Evolutionary conservation across 352 stramenopile genomes (phyloP).

Genomic region (Phytophthora fragariae): DNA sequence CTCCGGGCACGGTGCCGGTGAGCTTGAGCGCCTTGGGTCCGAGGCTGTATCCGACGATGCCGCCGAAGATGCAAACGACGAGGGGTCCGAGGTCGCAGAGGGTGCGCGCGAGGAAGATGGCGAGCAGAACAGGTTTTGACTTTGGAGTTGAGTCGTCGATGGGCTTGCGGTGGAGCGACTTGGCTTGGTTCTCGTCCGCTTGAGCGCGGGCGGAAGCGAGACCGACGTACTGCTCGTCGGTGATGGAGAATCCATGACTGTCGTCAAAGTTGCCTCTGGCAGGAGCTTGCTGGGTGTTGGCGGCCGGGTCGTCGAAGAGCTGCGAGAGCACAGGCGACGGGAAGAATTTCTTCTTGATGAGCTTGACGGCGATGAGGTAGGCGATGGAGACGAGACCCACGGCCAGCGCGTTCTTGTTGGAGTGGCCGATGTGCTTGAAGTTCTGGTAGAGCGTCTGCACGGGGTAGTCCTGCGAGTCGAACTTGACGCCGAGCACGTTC

Average conservation of each 20-base stretch:
- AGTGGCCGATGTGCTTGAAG: slow-evolving; percentile 55
- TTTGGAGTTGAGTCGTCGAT: slow-evolving; percentile 16
- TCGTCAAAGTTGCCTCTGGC: slow-evolving; percentile 1
- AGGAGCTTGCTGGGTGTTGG: not conserved
- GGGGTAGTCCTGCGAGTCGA: slow-evolving; percentile 50
- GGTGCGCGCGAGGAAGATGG: slow-evolving; percentile 49
- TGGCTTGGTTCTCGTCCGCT: slow-evolving; percentile 11
- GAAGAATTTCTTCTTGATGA: slow-evolving; percentile 37
- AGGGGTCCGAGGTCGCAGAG: slow-evolving; percentile 71
- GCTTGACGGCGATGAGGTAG: slow-evolving; percentile 27
- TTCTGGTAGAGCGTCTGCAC: slow-evolving; percentile 63
- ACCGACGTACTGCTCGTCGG: slow-evolving; percentile 47
- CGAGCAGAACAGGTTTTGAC: slow-evolving; percentile 9
- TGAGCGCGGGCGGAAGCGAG: slow-evolving; percentile 10
- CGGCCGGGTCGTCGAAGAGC: slow-evolving; percentile 18
- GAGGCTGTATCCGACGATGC: slow-evolving; percentile 53
- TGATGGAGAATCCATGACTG: slow-evolving; percentile 50
- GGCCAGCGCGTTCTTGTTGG: slow-evolving; percentile 73
- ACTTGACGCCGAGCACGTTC: slow-evolving; percentile 75
- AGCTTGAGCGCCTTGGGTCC: slow-evolving; percentile 71
- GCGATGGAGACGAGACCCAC: slow-evolving; percentile 45
- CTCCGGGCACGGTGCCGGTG: slow-evolving; percentile 70
- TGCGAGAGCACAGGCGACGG: slow-evolving; percentile 17
- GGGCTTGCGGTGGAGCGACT: slow-evolving; percentile 19
- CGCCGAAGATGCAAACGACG: slow-evolving; percentile 74